Percentiles rank a stretch among this genome's conserved stretches.
These are phyloP conservation scores for Ogataea wickerhamii DNA, from an alignment of 805 yeast species.

Conservation along the genomic window DNA sequence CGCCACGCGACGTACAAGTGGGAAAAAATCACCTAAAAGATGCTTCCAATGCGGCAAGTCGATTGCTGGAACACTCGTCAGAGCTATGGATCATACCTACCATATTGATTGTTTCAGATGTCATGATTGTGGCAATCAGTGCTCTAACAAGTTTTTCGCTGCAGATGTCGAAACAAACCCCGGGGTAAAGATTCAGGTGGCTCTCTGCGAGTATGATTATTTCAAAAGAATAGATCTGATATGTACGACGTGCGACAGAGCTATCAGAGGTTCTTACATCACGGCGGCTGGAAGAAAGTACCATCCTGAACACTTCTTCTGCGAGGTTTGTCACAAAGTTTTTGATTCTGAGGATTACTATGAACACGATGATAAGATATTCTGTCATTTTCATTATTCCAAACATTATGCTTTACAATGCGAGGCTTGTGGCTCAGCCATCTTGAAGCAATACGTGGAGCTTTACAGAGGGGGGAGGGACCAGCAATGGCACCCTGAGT, in stretches of 20 bases:
- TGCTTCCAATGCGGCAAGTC: conserved; percentile 53
- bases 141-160: conserved; percentile 88
- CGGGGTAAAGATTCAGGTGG: conserved; percentile 41
- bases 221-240: conserved; percentile 79
- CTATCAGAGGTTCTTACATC: conserved; percentile 87
- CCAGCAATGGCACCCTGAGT: conserved; percentile 99
- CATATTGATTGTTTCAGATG: conserved; percentile 90
- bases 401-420: conserved; percentile 80
- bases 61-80: conserved; percentile 72
- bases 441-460: conserved; percentile 91
- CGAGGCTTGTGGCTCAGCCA: conserved; percentile 89
- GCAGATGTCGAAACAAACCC: conserved; percentile 42
- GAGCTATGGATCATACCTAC: conserved; percentile 75
- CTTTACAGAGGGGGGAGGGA: conserved; percentile 84
- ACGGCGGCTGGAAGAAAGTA: conserved; percentile 90
- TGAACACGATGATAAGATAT: conserved; percentile 78
- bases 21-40: conserved; percentile 30
- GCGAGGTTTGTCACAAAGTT: conserved; percentile 78
- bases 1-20: not conserved
- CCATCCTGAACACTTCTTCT: conserved; percentile 93
- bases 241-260: conserved; percentile 82
- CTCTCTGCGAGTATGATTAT: conserved; percentile 89
- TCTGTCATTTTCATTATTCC: conserved; percentile 92
- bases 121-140: conserved; percentile 74
- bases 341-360: conserved; percentile 93